Conservation (phyloP, 2,329 filamentous ascomycete species). For the Aspergillus melleus region DNA sequence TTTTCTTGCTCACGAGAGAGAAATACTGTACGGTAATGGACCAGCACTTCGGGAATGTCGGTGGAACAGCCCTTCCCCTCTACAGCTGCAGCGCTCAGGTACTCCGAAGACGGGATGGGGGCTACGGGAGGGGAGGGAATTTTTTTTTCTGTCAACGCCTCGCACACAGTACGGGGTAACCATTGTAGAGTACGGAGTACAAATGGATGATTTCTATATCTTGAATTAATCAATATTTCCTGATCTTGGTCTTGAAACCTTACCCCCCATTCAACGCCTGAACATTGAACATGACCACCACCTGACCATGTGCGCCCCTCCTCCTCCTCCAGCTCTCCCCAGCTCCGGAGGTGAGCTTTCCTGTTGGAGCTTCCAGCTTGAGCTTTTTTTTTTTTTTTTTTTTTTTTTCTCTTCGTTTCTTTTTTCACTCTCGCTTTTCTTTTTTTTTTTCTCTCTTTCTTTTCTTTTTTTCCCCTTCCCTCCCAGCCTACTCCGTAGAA, state of each 20-base stretch:
- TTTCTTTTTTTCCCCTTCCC: not conserved
- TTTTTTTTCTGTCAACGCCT: too few relatives aligned
- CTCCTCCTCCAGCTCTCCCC: conserved; percentile 19
- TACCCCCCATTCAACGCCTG: not conserved
- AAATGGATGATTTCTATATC: too few relatives aligned
- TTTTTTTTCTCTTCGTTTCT: not conserved
- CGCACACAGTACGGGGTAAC: too few relatives aligned
- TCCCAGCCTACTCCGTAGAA: too few relatives aligned
- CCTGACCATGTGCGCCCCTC: conserved; percentile 10
- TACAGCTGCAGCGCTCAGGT: not conserved
- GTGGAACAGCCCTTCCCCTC: conserved; percentile 15
- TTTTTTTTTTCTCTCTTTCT: not conserved
- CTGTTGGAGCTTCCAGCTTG: conserved; percentile 21
- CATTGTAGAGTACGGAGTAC: too few relatives aligned
- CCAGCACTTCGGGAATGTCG: conserved; percentile 17
- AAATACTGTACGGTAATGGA: conserved; percentile 10
- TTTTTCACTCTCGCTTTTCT: too few relatives aligned
- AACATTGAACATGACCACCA: not conserved
- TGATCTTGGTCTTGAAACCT: not conserved
- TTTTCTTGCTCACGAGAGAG: not conserved
- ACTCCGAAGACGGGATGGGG: too few relatives aligned
- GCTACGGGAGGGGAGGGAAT: too few relatives aligned
- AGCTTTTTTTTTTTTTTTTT: conserved; percentile 6
- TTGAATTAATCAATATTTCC: not conserved
- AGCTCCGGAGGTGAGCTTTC: conserved; percentile 18